Evolutionary conservation across 2,329 filamentous ascomycete species (phyloP).

Genomic region (Colletotrichum sublineola): DNA sequence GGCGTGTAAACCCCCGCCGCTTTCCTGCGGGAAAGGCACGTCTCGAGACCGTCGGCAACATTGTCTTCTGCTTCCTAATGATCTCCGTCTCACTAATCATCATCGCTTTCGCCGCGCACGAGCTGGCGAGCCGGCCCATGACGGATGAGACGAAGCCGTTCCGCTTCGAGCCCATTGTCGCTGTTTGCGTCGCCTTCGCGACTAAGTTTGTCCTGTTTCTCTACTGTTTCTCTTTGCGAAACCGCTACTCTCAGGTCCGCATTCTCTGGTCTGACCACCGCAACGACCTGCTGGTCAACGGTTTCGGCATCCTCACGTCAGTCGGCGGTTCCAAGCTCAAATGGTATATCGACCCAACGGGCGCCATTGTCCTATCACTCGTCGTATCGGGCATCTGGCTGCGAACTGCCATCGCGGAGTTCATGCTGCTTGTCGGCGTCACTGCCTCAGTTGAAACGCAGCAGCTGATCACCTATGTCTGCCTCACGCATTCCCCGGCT

Average conservation of each 20-base stretch:
- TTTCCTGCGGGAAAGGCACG: constrained; percentile 95
- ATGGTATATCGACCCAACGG: constrained; percentile 97
- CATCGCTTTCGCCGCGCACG: constrained; percentile 85
- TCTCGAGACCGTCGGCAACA: constrained; percentile 95
- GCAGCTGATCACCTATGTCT: constrained; percentile 95
- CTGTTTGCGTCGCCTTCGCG: constrained; percentile 83
- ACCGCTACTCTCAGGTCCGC: constrained; percentile 90
- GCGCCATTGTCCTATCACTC: constrained; percentile 86
- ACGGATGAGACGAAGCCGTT: constrained; percentile 72
- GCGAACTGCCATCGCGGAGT: constrained; percentile 87
- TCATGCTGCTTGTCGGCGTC: constrained; percentile 90
- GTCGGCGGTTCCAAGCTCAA: constrained; percentile 87
- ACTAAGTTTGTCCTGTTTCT: constrained; percentile 90
- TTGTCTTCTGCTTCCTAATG: constrained; percentile 97
- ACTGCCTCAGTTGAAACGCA: constrained; percentile 87
- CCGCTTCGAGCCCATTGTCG: constrained; percentile 85
- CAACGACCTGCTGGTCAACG: constrained; percentile 95
- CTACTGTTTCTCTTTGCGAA: constrained; percentile 91
- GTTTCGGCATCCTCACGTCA: constrained; percentile 89
- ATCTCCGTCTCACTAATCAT: constrained; percentile 90
- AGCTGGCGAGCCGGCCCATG: constrained; percentile 67
- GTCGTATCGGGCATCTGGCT: constrained; percentile 86
- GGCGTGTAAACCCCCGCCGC: constrained; percentile 83
- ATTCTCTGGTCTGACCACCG: constrained; percentile 98
- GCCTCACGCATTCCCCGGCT: constrained; percentile 89